Conservation (phyloP, 2,329 filamentous ascomycete genomes). For the Grosmannia clavigera region DNA sequence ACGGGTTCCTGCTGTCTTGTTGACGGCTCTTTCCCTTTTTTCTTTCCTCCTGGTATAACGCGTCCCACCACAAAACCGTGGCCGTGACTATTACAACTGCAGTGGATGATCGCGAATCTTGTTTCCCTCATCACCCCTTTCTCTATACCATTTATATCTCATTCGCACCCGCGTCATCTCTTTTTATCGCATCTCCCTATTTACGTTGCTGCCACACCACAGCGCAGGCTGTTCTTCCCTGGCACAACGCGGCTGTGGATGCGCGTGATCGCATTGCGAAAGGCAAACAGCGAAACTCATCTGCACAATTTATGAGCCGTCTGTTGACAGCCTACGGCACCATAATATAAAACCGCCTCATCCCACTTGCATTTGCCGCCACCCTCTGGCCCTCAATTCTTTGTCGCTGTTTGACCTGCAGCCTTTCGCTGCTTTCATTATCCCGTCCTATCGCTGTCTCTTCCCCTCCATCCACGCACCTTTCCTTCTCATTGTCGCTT, state of each 20-base stretch:
- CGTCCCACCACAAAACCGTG: slow-evolving; percentile 3
- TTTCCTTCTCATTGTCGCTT: background rate
- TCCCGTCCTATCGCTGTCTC: background rate
- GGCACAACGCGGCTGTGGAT: slow-evolving; percentile 2
- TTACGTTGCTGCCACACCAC: background rate
- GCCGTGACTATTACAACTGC: background rate
- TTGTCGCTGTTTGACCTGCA: background rate
- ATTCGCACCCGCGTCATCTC: background rate
- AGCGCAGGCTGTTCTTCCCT: background rate
- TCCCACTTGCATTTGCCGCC: background rate
- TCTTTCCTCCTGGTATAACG: slow-evolving; percentile 5
- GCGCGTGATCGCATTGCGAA: background rate
- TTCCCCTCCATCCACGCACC: background rate
- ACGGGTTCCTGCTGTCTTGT: slow-evolving; percentile 5
- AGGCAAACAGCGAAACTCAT: background rate
- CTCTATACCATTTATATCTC: background rate
- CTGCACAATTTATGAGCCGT: background rate
- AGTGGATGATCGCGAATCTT: background rate
- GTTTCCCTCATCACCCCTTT: background rate
- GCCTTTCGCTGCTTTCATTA: background rate
- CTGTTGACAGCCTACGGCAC: background rate
- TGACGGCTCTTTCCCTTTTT: slow-evolving; percentile 4
- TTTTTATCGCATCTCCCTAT: background rate
- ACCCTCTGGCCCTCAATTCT: background rate
- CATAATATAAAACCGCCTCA: background rate